Conservation (phyloP, 176 grass and related monocot genomes). For the Rhynchospora tenuis region DNA sequence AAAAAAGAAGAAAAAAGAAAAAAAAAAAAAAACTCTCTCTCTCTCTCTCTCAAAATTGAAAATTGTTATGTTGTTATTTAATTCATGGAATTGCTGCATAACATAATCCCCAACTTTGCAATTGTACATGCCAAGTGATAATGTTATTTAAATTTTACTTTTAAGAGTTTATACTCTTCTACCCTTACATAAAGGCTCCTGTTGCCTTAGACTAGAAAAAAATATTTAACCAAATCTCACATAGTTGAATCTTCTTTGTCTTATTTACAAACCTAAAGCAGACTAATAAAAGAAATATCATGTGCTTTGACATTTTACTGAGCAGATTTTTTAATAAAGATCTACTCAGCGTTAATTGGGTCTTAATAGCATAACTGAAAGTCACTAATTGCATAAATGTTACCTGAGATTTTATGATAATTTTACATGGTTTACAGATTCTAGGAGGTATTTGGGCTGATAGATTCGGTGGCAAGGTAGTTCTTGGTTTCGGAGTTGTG, state of each 20-base stretch:
- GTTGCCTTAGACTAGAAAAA: background rate
- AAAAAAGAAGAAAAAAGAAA: no score
- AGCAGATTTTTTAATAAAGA: background rate
- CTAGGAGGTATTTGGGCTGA: slow-evolving; percentile 95
- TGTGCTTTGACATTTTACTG: background rate
- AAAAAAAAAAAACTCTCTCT: background rate
- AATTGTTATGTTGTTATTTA: no score
- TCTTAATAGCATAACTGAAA: background rate
- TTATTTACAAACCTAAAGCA: background rate
- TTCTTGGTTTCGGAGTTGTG: slow-evolving; percentile 84
- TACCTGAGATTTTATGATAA: background rate
- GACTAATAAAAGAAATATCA: background rate
- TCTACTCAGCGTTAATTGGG: background rate
- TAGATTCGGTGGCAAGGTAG: slow-evolving; percentile 79
- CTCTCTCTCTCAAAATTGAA: background rate
- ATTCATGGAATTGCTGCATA: background rate
- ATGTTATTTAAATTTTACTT: background rate
- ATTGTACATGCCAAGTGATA: background rate
- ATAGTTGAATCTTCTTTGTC: background rate
- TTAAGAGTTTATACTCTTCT: background rate
- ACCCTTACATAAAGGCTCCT: background rate
- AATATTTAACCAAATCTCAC: background rate
- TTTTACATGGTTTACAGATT: slow-evolving; percentile 48
- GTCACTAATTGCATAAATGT: background rate
- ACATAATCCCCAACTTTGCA: background rate